Conservation (phyloP, 495 filamentous ascomycete species). For the Talaromyces adpressus region DNA sequence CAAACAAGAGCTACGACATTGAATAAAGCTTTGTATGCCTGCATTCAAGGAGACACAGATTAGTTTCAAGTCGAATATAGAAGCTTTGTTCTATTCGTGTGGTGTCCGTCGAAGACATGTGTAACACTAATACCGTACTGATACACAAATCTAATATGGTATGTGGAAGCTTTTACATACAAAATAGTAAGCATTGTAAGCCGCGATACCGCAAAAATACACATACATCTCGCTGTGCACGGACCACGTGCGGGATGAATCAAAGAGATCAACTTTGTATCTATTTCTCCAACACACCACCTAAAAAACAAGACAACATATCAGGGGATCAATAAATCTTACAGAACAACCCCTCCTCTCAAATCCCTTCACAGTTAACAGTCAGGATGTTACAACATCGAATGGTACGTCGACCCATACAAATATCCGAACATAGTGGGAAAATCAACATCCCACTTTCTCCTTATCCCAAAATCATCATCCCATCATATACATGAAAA, state of each 20-base stretch:
- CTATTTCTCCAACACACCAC: background rate
- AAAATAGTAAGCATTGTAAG: background rate
- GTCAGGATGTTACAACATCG: conserved; percentile 36
- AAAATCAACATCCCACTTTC: conserved; percentile 7
- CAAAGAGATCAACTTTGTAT: background rate
- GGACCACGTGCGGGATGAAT: conserved; percentile 1
- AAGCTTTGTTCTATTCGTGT: background rate
- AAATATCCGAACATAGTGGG: background rate
- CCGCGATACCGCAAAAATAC: background rate
- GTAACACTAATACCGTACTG: background rate
- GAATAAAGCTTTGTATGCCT: background rate
- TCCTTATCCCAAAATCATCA: background rate
- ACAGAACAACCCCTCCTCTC: background rate
- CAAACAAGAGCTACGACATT: background rate
- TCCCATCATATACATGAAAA: background rate
- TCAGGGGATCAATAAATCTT: background rate
- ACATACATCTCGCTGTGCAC: background rate
- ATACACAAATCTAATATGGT: background rate
- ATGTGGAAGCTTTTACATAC: background rate
- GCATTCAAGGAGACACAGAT: background rate
- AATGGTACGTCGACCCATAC: conserved; percentile 25
- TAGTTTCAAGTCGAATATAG: background rate
- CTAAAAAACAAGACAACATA: background rate
- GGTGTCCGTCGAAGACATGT: background rate
- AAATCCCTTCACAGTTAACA: background rate